Percentiles rank a stretch among this genome's conserved stretches.
These are phyloP conservation scores for Gleditsia sinensis DNA, from an alignment of 306 rosid species.

Conservation along the genomic window DNA sequence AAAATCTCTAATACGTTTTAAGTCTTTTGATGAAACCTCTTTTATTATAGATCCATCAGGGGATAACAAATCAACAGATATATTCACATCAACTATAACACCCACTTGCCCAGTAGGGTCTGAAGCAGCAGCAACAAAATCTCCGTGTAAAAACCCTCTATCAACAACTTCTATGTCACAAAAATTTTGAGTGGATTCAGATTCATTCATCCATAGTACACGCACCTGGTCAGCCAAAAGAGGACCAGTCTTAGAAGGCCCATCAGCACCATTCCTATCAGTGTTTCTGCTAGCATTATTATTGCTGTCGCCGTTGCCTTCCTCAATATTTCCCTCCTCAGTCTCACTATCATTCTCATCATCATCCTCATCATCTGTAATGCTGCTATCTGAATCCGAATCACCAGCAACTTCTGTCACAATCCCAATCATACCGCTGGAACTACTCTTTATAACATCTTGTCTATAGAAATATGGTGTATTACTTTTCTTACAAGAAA, in stretches of 20 bases:
- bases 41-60: constrained; percentile 70
- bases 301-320: constrained; percentile 44
- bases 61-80: constrained; percentile 69
- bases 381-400: constrained; percentile 76
- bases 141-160: constrained; percentile 95
- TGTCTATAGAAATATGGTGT: constrained; percentile 67
- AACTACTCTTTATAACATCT: constrained; percentile 74
- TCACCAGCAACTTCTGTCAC: constrained; percentile 96
- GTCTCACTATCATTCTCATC: constrained; percentile 52
- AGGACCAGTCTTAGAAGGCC: constrained; percentile 52
- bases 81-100: constrained; percentile 92
- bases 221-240: constrained; percentile 81
- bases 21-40: constrained; percentile 67
- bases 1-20: constrained; percentile 91
- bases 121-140: constrained; percentile 81
- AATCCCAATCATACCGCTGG: constrained; percentile 64
- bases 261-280: constrained; percentile 53
- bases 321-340: constrained; percentile 50
- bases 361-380: constrained; percentile 69
- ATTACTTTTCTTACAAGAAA: constrained; percentile 38
- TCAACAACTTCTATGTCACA: constrained; percentile 69
- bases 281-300: constrained; percentile 38
- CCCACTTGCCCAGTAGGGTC: constrained; percentile 97
- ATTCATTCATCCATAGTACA: constrained; percentile 89
- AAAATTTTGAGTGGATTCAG: constrained; percentile 68